Base-by-base conservation (phyloP, 2,329 filamentous ascomycete species). In the Pleomassaria siparia region DNA sequence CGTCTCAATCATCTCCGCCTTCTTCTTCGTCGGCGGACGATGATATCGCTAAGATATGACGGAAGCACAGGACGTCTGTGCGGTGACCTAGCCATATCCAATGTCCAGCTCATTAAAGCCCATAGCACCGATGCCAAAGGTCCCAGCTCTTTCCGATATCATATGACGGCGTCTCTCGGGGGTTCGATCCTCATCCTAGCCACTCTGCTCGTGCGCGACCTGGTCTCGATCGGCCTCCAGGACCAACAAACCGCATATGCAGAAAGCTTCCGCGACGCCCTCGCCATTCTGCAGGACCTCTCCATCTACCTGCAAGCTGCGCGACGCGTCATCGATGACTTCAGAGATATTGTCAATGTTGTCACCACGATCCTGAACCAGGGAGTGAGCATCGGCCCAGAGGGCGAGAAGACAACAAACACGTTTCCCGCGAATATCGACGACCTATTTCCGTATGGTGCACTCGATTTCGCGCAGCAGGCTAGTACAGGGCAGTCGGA, bases 21-120 rank as follows among this genome's bases (percentile, higher is more conserved):
- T 24, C 49, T 62, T 15, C 51, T 64, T 32, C 39, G 54, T 32
- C 57, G 66, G 13, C 45, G 54, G 40, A 49, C 39, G 33, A 50
- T 68, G 52, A 49, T 62, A 2, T 55, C 61, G 8, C 42, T 69
- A 39, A 46, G 57, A 20, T 62, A 60, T 30, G 55, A 61, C 39
- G 39, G 40, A 1, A 40, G 39, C 5, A 54, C 45, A 2, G 58
- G 45, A 1, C 43, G 44, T 15, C 26, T 51, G 13, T 62, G 55
- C 35, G 50, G 51, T 25, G 45, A 52, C 18, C 24, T 67, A 2
- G 61, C 56, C 24, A 3, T 55, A 5, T 43, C 50, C 16, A 58
- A 53, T 6, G 28, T 63, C 8, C 43, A 44, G n/a, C 47, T 48
- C 15, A 51, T 60, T 21, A 48, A 48, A 25, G 15, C 28, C 0